Evolutionary conservation across 179 eudicot species (phyloP).

Genomic region (Silene coronaria): DNA sequence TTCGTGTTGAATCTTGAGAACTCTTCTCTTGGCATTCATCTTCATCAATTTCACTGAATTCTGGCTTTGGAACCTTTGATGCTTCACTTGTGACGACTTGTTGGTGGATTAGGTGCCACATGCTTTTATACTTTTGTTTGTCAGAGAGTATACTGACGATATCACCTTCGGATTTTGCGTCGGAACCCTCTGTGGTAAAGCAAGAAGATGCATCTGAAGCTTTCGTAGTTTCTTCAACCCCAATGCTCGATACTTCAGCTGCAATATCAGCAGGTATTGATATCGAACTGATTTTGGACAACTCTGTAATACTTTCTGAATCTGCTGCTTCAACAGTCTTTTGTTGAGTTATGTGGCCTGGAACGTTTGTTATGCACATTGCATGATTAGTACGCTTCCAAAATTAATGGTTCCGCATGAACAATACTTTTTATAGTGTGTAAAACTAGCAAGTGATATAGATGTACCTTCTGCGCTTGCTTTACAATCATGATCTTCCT

Average conservation of each 20-base stretch:
- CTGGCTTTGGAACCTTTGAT: constrained; percentile 16
- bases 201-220: constrained; percentile 3
- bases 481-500: constrained; percentile 17
- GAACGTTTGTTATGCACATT: neutral
- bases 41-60: constrained; percentile 17
- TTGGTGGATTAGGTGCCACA: constrained; percentile 74
- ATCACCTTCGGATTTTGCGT: constrained; percentile 17
- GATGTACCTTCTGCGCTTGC: constrained; percentile 30
- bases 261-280: constrained; percentile 6
- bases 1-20: constrained; percentile 9
- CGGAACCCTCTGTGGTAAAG: constrained; percentile 22
- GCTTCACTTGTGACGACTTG: constrained; percentile 46
- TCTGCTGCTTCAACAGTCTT: constrained; percentile 8
- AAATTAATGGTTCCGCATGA: constrained; percentile 3
- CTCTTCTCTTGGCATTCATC: constrained; percentile 14
- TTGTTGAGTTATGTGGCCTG: constrained; percentile 18
- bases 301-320: constrained; percentile 13
- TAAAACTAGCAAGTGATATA: constrained; percentile 3
- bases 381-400: constrained; percentile 6
- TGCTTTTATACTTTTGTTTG: constrained; percentile 52
- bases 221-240: constrained; percentile 12
- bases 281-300: constrained; percentile 8
- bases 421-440: neutral
- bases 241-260: constrained; percentile 17
- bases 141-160: constrained; percentile 28